Percentiles rank a stretch among this genome's conserved stretches.
Evolutionary conservation across 768 basidiomycete genomes (phyloP).

Genomic region (Termitomyces sp.): DNA sequence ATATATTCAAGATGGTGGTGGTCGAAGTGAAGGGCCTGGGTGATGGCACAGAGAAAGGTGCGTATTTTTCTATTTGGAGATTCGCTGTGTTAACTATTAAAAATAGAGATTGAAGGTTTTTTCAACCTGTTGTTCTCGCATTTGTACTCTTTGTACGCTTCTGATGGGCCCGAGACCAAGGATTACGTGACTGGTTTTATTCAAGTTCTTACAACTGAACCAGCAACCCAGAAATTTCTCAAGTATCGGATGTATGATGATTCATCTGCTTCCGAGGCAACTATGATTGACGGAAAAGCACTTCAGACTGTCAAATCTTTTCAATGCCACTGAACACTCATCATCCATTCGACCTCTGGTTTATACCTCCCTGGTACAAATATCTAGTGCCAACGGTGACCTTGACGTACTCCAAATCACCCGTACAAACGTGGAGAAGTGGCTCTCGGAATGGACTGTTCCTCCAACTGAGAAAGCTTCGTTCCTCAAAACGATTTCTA

Average conservation of each 20-base stretch:
- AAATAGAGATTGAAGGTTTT: conserved; percentile 76
- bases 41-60: conserved; percentile 75
- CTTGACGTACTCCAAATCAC: conserved; percentile 56
- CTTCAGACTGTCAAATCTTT: conserved; percentile 70
- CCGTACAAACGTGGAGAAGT: conserved; percentile 60
- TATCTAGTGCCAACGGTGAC: conserved; percentile 57
- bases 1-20: conserved; percentile 54
- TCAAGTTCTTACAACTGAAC: conserved; percentile 50
- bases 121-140: conserved; percentile 81
- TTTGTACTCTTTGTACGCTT: conserved; percentile 53
- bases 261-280: neutral
- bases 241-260: conserved; percentile 72
- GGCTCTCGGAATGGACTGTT: conserved; percentile 74
- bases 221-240: conserved; percentile 45
- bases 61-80: neutral
- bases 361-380: conserved; percentile 53
- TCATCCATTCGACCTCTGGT: conserved; percentile 62
- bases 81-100: neutral
- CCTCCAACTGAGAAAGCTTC: conserved; percentile 53
- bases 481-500: conserved; percentile 61
- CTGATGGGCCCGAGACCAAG: conserved; percentile 50
- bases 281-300: conserved; percentile 5
- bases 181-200: conserved; percentile 42
- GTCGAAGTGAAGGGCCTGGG: conserved; percentile 63
- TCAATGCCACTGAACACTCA: conserved; percentile 66